A percentile compares a stretch with the other conserved stretches of the same genome.
These are phyloP conservation scores for Triticum turgidum DNA, from an alignment of 176 grass and related monocot genomes.

Conservation along the genomic window DNA sequence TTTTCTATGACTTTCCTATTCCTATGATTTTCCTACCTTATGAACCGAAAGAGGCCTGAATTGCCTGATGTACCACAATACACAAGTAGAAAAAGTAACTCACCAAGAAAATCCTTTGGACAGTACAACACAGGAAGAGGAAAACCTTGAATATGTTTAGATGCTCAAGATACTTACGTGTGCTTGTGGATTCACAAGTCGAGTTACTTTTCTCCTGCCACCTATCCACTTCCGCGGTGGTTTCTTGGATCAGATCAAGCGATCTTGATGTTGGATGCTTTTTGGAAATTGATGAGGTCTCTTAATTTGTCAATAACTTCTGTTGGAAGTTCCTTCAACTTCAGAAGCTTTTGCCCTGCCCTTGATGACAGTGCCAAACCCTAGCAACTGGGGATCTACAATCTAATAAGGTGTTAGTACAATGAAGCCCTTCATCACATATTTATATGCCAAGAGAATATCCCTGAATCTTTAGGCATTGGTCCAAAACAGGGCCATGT, in stretches of 20 bases:
- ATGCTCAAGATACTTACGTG: neutral
- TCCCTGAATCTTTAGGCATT: neutral
- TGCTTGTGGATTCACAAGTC: neutral
- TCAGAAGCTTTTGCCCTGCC: neutral
- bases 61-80: neutral
- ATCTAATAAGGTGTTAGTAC: neutral
- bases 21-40: too few relatives aligned
- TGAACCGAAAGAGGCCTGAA: neutral
- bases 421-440: neutral
- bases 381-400: neutral
- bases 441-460: slow-evolving; percentile 25
- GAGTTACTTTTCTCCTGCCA: neutral
- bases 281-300: neutral
- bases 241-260: neutral
- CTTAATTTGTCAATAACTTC: neutral
- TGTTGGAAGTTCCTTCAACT: neutral
- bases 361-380: slow-evolving; percentile 8
- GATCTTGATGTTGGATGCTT: neutral
- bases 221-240: neutral
- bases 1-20: too few relatives aligned
- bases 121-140: neutral
- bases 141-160: neutral
- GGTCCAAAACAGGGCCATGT: slow-evolving; percentile 29
- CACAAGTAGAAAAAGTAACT: neutral
- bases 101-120: neutral